phyloP scores from a whole-genome alignment of 2,329 filamentous ascomycete genomes.

The Fusarium hostae region DNA sequence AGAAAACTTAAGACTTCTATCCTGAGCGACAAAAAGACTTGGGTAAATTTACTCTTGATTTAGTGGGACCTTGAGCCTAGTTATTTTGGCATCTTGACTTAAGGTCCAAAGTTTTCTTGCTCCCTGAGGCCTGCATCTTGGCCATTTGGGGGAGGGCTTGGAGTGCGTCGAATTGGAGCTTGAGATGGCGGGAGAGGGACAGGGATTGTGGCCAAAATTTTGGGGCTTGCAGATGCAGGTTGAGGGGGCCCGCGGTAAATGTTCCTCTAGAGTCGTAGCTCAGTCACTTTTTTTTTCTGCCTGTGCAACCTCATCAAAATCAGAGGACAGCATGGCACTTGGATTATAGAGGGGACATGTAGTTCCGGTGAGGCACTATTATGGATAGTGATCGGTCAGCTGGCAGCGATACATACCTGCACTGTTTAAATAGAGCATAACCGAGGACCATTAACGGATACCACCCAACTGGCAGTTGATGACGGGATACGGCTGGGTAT shows the following conservation, averaged over 20 bases:
- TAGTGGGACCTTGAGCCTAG: not conserved
- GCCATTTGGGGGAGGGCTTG: conserved; percentile 33
- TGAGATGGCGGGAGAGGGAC: conserved; percentile 12
- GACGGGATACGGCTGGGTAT: conserved; percentile 25
- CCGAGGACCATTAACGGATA: not conserved
- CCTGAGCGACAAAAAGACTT: not conserved
- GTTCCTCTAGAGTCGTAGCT: conserved; percentile 28
- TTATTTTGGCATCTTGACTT: not conserved
- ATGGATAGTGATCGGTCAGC: not conserved
- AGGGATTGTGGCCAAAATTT: conserved; percentile 32
- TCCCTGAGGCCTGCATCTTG: conserved; percentile 4
- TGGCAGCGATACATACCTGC: not conserved
- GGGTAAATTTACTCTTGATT: not conserved
- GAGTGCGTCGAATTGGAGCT: conserved; percentile 33
- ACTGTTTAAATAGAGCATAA: not conserved
- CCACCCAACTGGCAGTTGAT: conserved; percentile 15
- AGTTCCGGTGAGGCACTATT: not conserved
- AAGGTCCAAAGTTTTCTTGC: not conserved
- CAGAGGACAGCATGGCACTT: conserved; percentile 28
- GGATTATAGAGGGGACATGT: conserved; percentile 15
- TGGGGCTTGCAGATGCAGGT: conserved; percentile 36
- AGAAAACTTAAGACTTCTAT: not conserved
- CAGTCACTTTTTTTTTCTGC: conserved; percentile 13
- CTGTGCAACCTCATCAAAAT: conserved; percentile 36
- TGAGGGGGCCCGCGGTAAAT: conserved; percentile 36